These are phyloP conservation scores for Rubus parviflorus DNA, from an alignment of 306 rosid genomes.

Conservation along the genomic window DNA sequence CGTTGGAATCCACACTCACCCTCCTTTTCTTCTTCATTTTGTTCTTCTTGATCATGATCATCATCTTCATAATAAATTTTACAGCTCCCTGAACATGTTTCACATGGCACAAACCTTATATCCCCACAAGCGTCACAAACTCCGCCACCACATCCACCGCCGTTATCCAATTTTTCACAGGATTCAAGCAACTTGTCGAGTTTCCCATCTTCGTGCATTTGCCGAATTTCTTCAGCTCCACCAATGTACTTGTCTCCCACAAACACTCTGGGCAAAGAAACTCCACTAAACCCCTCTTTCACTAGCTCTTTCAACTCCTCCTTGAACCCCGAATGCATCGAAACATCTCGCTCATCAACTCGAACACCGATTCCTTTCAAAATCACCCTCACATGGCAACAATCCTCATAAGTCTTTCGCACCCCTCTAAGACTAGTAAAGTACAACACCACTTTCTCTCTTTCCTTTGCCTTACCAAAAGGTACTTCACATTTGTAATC, in stretches of 20 bases:
- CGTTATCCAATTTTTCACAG: slow-evolving; percentile 48
- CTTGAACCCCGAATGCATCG: slow-evolving; percentile 87
- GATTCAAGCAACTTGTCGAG: slow-evolving; percentile 68
- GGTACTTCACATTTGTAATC: slow-evolving; percentile 26
- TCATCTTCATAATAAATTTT: slow-evolving; percentile 66
- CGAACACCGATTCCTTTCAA: slow-evolving; percentile 57
- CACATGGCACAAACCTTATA: slow-evolving; percentile 88
- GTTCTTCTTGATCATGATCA: slow-evolving; percentile 34
- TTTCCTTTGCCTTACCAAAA: slow-evolving; percentile 38
- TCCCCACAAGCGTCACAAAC: slow-evolving; percentile 89
- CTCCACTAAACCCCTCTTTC: slow-evolving; percentile 38
- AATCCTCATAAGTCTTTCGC: slow-evolving; percentile 86
- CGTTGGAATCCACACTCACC: slow-evolving; percentile 68
- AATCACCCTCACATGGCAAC: slow-evolving; percentile 68
- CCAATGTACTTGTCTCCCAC: slow-evolving; percentile 67
- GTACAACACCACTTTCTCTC: slow-evolving; percentile 57
- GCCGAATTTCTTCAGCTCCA: slow-evolving; percentile 75
- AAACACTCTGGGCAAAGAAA: slow-evolving; percentile 77
- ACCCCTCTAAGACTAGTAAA: slow-evolving; percentile 83
- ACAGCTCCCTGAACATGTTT: slow-evolving; percentile 90
- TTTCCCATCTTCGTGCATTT: slow-evolving; percentile 68
- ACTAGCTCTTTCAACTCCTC: slow-evolving; percentile 72
- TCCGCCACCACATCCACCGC: slow-evolving; percentile 29
- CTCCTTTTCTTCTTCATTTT: slow-evolving; percentile 25
- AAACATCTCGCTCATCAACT: slow-evolving; percentile 84